Conservation (phyloP, 805 yeast species). For the Wickerhamomyces ciferrii region DNA sequence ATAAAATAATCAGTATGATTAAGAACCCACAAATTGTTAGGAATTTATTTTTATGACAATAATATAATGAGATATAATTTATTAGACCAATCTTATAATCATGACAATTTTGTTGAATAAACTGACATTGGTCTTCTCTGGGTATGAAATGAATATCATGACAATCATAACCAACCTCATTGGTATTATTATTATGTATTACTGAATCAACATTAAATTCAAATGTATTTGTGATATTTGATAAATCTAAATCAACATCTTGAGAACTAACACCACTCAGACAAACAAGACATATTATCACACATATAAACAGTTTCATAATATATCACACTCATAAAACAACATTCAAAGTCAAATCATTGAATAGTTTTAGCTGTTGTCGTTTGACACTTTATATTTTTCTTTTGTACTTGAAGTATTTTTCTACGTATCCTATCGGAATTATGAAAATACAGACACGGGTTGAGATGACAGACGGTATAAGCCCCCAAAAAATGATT, state of each 20-base stretch:
- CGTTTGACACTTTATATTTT: too few relatives aligned
- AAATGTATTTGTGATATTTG: background rate
- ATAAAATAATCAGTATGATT: slow-evolving; percentile 32
- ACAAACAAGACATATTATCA: too few relatives aligned
- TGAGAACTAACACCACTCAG: too few relatives aligned
- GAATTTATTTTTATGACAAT: slow-evolving; percentile 9
- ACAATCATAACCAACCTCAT: slow-evolving; percentile 6
- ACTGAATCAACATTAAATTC: background rate
- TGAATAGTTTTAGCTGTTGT: too few relatives aligned
- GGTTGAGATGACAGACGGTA: background rate
- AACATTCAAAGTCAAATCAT: too few relatives aligned
- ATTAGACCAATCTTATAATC: slow-evolving; percentile 22
- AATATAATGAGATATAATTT: slow-evolving; percentile 16
- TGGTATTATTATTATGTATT: too few relatives aligned
- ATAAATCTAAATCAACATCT: background rate
- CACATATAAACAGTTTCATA: too few relatives aligned
- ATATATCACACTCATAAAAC: too few relatives aligned
- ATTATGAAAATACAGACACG: background rate
- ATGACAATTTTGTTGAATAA: slow-evolving; percentile 12
- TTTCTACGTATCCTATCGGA: background rate
- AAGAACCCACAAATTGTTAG: slow-evolving; percentile 4
- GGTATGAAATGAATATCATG: slow-evolving; percentile 14
- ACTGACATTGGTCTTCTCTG: slow-evolving; percentile 13
- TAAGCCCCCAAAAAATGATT: too few relatives aligned
- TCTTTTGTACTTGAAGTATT: too few relatives aligned